These are phyloP conservation scores for Polychaeton citri DNA, from an alignment of 2,329 filamentous ascomycete genomes.

Conservation along the genomic window DNA sequence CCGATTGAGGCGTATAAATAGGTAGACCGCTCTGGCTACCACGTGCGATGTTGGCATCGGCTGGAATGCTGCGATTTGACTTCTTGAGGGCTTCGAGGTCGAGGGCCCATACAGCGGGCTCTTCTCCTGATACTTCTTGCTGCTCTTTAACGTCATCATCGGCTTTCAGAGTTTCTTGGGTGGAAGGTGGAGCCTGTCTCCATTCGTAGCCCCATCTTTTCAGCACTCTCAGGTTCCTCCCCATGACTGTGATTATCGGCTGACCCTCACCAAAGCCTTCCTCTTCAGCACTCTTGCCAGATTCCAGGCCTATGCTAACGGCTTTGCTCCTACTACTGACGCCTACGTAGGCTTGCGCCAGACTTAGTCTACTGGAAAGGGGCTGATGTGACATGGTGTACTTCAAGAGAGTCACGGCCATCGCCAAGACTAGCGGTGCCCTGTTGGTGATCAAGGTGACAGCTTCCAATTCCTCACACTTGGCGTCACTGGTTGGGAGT, in stretches of 20 bases:
- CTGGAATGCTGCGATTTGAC: conserved; percentile 20
- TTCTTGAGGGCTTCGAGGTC: conserved; percentile 43
- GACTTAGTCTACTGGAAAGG: conserved; percentile 65
- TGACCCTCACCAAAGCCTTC: conserved; percentile 65
- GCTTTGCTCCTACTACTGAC: conserved; percentile 69
- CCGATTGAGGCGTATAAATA: conserved; percentile 60
- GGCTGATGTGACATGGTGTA: conserved; percentile 80
- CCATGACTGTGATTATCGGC: conserved; percentile 58
- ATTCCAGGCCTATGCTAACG: conserved; percentile 58
- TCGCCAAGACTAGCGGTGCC: conserved; percentile 70
- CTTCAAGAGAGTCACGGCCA: conserved; percentile 58
- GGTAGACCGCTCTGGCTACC: conserved; percentile 41
- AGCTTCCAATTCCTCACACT: conserved; percentile 46
- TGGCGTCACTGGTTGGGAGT: conserved; percentile 40
- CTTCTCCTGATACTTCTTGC: conserved; percentile 9
- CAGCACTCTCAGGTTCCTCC: conserved; percentile 59
- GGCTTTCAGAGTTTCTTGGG: conserved; percentile 17
- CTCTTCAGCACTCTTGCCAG: conserved; percentile 50
- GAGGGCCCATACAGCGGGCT: conserved; percentile 44
- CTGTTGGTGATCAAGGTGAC: conserved; percentile 60
- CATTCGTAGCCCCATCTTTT: conserved; percentile 64
- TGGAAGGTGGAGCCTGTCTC: conserved; percentile 19
- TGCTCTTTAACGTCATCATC: conserved; percentile 4
- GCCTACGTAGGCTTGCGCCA: conserved; percentile 74
- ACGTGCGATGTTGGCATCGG: conserved; percentile 11